Percentiles rank a stretch among this genome's conserved stretches.
Evolutionary conservation across 495 filamentous ascomycete genomes (phyloP).

Genomic region (Achaetomiella virescens): DNA sequence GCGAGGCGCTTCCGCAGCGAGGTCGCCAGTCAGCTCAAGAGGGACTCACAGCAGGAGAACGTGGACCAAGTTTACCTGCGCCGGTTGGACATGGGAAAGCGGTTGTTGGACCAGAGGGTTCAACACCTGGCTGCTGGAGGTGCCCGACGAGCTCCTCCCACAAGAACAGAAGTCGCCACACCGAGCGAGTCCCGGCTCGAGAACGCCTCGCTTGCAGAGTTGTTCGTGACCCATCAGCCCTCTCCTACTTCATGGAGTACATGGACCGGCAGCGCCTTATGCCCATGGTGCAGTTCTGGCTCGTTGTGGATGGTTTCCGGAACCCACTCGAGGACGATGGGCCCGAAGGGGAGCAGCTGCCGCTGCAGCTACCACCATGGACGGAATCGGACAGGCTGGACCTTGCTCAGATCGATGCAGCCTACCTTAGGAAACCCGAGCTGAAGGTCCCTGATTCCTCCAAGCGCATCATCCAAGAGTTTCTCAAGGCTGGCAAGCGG

Average conservation of each 20-base stretch:
- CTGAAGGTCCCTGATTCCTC: constrained; percentile 67
- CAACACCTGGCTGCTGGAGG: constrained; percentile 68
- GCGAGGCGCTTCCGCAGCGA: constrained; percentile 87
- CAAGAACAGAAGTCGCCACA: constrained; percentile 15
- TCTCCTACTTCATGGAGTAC: constrained; percentile 99
- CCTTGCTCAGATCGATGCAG: constrained; percentile 81
- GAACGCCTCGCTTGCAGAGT: constrained; percentile 67
- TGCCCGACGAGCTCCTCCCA: constrained; percentile 37
- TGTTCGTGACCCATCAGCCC: constrained; percentile 82
- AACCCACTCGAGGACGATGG: constrained; percentile 89
- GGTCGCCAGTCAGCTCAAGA: constrained; percentile 85
- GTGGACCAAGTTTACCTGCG: constrained; percentile 82
- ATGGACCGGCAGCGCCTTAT: constrained; percentile 90
- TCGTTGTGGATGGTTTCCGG: constrained; percentile 95
- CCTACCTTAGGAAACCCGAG: constrained; percentile 76
- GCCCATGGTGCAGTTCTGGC: constrained; percentile 94
- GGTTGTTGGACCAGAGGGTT: constrained; percentile 84
- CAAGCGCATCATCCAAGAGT: constrained; percentile 62
- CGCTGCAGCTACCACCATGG: constrained; percentile 63
- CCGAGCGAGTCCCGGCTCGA: constrained; percentile 53
- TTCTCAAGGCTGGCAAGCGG: constrained; percentile 66
- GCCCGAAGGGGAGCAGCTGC: constrained; percentile 57
- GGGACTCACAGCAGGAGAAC: constrained; percentile 68
- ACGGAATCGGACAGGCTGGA: constrained; percentile 79
- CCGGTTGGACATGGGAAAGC: constrained; percentile 84